Evolutionary conservation across 768 basidiomycete genomes (phyloP), one percentile per base, ranked within the genome.

Genomic region (Boletellus sp.): DNA sequence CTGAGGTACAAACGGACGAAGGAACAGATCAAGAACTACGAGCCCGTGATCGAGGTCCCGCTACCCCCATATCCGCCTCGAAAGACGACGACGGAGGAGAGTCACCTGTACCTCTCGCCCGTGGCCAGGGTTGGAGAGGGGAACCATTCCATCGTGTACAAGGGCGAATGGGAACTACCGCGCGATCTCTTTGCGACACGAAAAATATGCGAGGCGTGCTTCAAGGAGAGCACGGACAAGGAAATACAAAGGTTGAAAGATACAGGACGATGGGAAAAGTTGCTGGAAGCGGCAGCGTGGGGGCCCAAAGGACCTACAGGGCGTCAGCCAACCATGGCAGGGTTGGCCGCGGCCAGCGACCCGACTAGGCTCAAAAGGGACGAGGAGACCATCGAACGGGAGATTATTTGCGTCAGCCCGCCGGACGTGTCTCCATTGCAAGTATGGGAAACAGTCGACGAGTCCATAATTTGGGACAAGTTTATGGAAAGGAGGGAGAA

Each of bases 121-220:
- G 33, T 37, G 0, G 56, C 70, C 31, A 55, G 39, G 26, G 52
- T 72, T 7, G 83, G 81, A 5, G 1, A 13, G 0, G 82, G 84
- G 0, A 56, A 79, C 55, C 83, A 85, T 56, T 84, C 83, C 0
- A 40, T 63, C 31, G 78, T 80, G 0, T 77, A 78, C 55, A 58
- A 68, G 35, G 78, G 73, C 6, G 76, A 79, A 47, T 76, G 75
- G 70, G 78, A 79, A 35, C 56, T 84, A 2, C 81, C 82, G 1
- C 71, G 74, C 1, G 62, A 68, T 16, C 16, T 74, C 6, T 63
- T 79, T 5, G 43, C 65, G 6, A 63, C 60, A 3, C 65, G 68
- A 2, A 51, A 57, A 0, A 19, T 79, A 2, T 81, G 79, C 60
- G 26, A 41, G 0, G 7, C 48, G 7, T 81, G 80, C 41, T 64